A percentile compares a stretch with the other conserved stretches of the same genome.
These are phyloP conservation scores for Onygenales sp. DNA, from an alignment of 2,329 filamentous ascomycete genomes.

Conservation along the genomic window DNA sequence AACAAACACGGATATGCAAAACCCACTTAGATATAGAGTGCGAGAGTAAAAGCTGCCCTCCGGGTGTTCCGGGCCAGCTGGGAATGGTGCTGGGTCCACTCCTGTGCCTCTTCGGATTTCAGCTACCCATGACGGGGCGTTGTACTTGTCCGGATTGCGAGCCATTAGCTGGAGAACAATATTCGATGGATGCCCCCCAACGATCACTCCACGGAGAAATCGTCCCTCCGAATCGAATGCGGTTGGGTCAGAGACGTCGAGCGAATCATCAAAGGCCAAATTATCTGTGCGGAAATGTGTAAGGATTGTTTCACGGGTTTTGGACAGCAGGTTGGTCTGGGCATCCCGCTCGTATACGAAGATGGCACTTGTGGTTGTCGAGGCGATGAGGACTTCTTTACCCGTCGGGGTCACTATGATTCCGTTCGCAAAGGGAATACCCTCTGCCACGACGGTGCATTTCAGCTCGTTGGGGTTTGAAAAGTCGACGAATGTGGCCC, in stretches of 20 bases:
- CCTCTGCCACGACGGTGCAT: slow-evolving; percentile 8
- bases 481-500: slow-evolving; percentile 12
- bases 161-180: slow-evolving; percentile 8
- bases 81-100: slow-evolving; percentile 10
- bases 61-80: slow-evolving; percentile 7
- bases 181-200: slow-evolving; percentile 8
- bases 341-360: slow-evolving; percentile 11
- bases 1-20: neutral
- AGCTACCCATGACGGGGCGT: slow-evolving; percentile 11
- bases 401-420: slow-evolving; percentile 11
- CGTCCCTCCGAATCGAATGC: slow-evolving; percentile 10
- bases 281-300: slow-evolving; percentile 12
- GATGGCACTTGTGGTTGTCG: slow-evolving; percentile 6
- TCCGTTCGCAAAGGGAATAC: slow-evolving; percentile 11
- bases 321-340: slow-evolving; percentile 9
- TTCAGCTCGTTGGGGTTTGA: slow-evolving; percentile 1
- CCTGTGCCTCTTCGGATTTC: slow-evolving; percentile 11
- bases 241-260: slow-evolving; percentile 8
- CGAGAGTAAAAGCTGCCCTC: slow-evolving; percentile 7
- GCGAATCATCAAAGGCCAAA: slow-evolving; percentile 10
- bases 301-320: slow-evolving; percentile 4
- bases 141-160: slow-evolving; percentile 7
- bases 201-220: slow-evolving; percentile 11
- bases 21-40: slow-evolving; percentile 11
- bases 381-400: slow-evolving; percentile 11